Evolutionary conservation across 352 stramenopile species (phyloP), one percentile per base, ranked within the genome.

Genomic region (Thraustochytrium sp.): DNA sequence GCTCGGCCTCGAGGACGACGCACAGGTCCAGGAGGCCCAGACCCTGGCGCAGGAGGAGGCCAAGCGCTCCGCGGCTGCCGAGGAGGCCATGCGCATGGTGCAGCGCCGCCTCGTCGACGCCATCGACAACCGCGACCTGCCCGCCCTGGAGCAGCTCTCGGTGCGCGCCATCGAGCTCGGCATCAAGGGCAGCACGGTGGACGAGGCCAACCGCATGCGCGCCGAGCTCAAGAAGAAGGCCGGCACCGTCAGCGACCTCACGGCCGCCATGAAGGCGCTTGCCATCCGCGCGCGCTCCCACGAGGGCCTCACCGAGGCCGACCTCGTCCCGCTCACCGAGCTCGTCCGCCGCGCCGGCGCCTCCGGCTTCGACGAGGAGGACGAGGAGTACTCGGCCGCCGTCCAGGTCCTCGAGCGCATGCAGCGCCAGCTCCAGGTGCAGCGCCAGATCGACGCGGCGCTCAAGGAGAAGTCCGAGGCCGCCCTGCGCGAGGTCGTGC

Each of bases 391-490:
- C n/a, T 23, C 26, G 4, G 59, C 4, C 3, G 61, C 23, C 2
- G 84, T 76, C 11, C 9, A 9, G 3, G 85, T 84, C 26, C 64
- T 84, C 31, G 61, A 53, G 26, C 40, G 51, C 34, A 84, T 84
- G 75, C 55, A 84, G 21, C 29, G 34, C 23, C 75, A 84, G 36
- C 4, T 84, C 40, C 18, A 84, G 40, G 59, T 78, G n/a, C 75
- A 84, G 75, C 34, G 34, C 34, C 34, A 84, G n/a, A 84, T 84
- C 26, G 29, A 62, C 26, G 51, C 26, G 5, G 61, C 55, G 23
- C 59, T 76, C 21, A 37, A 51, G 34, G 59, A 83, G 23, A 54
- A 37, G 21, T 61, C 61, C 3, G 61, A 84, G 5, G 59, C 53
- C 18, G 61, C 75, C 26, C 44, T 84, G 13, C 2, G 29, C 3